These are phyloP conservation scores for Meyerozyma carpophila DNA, from an alignment of 1,139 yeast genomes.

Conservation along the genomic window DNA sequence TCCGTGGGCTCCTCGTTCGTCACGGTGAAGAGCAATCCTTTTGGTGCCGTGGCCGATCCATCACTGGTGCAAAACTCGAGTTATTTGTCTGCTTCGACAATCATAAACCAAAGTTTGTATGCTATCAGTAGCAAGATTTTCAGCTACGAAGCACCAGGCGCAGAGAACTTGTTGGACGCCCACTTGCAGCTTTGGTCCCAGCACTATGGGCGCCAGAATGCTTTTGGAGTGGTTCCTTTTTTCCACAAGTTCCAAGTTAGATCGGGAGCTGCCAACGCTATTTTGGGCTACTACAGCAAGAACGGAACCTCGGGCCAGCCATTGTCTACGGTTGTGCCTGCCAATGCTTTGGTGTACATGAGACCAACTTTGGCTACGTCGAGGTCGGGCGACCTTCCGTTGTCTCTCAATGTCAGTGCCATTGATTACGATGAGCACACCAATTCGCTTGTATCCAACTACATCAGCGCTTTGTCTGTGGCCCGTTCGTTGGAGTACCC, in stretches of 20 bases:
- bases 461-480: constrained; percentile 54
- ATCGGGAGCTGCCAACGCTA: constrained; percentile 77
- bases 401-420: constrained; percentile 70
- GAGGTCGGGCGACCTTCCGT: constrained; percentile 43
- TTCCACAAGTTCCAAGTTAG: constrained; percentile 66
- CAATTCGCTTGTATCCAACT: constrained; percentile 58
- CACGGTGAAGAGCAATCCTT: constrained; percentile 34
- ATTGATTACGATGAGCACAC: constrained; percentile 56
- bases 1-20: constrained; percentile 4
- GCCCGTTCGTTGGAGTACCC: constrained; percentile 66
- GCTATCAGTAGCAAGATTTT: constrained; percentile 61
- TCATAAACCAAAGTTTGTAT: constrained; percentile 64
- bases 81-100: constrained; percentile 58
- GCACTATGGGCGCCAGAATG: constrained; percentile 46
- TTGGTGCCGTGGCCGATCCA: constrained; percentile 59
- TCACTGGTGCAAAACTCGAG: constrained; percentile 42
- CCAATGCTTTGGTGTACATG: constrained; percentile 65
- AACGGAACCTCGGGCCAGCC: constrained; percentile 37
- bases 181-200: constrained; percentile 58
- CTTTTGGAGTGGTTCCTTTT: constrained; percentile 52
- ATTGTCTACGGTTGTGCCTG: constrained; percentile 57
- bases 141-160: constrained; percentile 63
- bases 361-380: constrained; percentile 44
- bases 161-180: constrained; percentile 55
- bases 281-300: constrained; percentile 62